Conservation (phyloP, 106 monocot species). For the Dendrobium huoshanense region DNA sequence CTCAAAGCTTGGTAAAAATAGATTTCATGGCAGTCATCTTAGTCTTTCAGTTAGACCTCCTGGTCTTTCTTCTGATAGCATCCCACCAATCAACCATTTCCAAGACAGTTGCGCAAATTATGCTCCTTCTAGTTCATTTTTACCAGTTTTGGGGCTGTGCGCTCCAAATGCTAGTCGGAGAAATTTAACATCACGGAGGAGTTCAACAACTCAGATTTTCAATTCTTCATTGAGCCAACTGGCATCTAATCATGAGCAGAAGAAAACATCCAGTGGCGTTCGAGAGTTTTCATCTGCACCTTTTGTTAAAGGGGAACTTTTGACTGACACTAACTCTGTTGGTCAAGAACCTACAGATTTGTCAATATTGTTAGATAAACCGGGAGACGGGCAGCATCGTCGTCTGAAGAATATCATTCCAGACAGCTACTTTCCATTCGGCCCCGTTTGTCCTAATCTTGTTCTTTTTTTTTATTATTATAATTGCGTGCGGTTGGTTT, state of each 20-base stretch:
- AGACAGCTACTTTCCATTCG: conserved; percentile 62
- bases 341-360: conserved; percentile 11
- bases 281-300: conserved; percentile 28
- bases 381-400: conserved; percentile 31
- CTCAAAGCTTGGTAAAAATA: conserved; percentile 30
- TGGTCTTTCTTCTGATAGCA: conserved; percentile 24
- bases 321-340: conserved; percentile 18
- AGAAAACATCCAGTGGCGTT: conserved; percentile 16
- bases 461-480: neutral
- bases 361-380: conserved; percentile 17
- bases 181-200: conserved; percentile 11
- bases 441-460: conserved; percentile 32
- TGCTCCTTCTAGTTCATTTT: conserved; percentile 24
- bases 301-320: conserved; percentile 13
- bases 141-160: conserved; percentile 82
- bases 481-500: neutral
- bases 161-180: conserved; percentile 76
- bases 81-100: conserved; percentile 27
- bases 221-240: conserved; percentile 12
- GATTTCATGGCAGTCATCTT: conserved; percentile 23
- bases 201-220: conserved; percentile 16
- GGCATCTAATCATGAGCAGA: conserved; percentile 29
- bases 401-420: conserved; percentile 41
- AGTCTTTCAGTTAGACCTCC: conserved; percentile 45
- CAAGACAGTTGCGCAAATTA: conserved; percentile 26